Evolutionary conservation across 371 early-diverging fungal species (phyloP).

Genomic region (Dentiscutata heterogama): DNA sequence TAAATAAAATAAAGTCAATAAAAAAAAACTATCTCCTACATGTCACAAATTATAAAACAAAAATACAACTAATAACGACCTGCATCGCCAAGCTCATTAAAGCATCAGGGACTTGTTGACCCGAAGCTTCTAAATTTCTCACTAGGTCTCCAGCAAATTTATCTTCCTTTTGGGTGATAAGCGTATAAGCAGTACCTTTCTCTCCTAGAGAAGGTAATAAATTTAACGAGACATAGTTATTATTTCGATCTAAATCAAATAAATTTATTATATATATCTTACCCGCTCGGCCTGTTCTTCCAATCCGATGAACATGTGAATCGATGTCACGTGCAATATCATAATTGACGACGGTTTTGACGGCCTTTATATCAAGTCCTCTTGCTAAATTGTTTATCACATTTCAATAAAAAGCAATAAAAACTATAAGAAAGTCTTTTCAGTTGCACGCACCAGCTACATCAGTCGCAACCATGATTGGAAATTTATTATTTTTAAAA

Average conservation of each 20-base stretch:
- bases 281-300: constrained; percentile 74
- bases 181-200: constrained; percentile 77
- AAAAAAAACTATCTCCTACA: not conserved
- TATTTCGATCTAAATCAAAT: constrained; percentile 56
- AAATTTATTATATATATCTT: not conserved
- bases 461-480: constrained; percentile 98
- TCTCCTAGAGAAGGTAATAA: constrained; percentile 70
- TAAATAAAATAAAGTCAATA: constrained; percentile 14
- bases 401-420: not conserved
- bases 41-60: not conserved
- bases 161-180: constrained; percentile 80
- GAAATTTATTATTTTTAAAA: constrained; percentile 75
- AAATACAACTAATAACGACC: constrained; percentile 29
- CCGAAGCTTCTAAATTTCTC: constrained; percentile 75
- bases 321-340: constrained; percentile 83
- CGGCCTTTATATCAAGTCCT: constrained; percentile 86
- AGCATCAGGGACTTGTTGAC: constrained; percentile 68
- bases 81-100: constrained; percentile 79
- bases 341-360: constrained; percentile 79
- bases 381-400: constrained; percentile 68
- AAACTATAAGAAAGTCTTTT: not conserved
- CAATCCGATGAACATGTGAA: constrained; percentile 81
- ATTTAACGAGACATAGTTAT: constrained; percentile 48
- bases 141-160: constrained; percentile 85
- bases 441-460: constrained; percentile 77